Evolutionary conservation across 2,329 filamentous ascomycete species (phyloP).

Genomic region (Cryphonectria parasitica): DNA sequence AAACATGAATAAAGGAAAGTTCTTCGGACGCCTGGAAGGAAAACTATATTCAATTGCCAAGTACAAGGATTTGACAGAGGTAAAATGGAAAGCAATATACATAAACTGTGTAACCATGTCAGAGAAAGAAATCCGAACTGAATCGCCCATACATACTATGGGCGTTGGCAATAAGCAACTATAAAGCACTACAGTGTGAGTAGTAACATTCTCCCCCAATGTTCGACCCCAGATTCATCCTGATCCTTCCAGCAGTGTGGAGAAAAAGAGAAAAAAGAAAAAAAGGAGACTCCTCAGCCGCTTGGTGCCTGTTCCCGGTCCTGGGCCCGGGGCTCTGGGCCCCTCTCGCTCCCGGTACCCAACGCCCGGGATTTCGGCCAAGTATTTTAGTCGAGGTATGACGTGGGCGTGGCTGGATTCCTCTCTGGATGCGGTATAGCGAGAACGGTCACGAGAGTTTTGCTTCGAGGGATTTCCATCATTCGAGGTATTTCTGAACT

Average conservation of each 20-base stretch:
- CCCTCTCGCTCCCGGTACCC: not conserved
- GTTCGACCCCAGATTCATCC: not conserved
- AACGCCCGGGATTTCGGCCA: not conserved
- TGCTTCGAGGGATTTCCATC: not conserved
- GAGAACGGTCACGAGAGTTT: slow-evolving; percentile 8
- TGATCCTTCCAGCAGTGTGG: not conserved
- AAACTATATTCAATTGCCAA: too few relatives aligned
- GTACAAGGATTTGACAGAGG: too few relatives aligned
- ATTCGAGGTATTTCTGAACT: not conserved
- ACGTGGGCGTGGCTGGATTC: slow-evolving; percentile 13
- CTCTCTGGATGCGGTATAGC: not conserved
- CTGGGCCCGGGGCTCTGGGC: not conserved
- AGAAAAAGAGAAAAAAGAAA: not conserved
- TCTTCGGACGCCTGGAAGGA: too few relatives aligned
- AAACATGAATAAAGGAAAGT: too few relatives aligned
- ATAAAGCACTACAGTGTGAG: too few relatives aligned
- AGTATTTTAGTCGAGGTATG: slow-evolving; percentile 6
- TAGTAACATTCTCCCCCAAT: not conserved
- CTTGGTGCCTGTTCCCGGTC: not conserved
- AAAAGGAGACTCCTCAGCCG: not conserved
- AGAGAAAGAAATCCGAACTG: too few relatives aligned
- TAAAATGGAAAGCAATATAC: too few relatives aligned
- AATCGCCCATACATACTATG: too few relatives aligned
- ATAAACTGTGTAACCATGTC: too few relatives aligned
- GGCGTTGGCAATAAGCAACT: too few relatives aligned